A percentile compares a stretch with the other conserved stretches of the same genome.
Evolutionary conservation across 352 stramenopile species (phyloP).

Genomic region (Phytophthora citricola): DNA sequence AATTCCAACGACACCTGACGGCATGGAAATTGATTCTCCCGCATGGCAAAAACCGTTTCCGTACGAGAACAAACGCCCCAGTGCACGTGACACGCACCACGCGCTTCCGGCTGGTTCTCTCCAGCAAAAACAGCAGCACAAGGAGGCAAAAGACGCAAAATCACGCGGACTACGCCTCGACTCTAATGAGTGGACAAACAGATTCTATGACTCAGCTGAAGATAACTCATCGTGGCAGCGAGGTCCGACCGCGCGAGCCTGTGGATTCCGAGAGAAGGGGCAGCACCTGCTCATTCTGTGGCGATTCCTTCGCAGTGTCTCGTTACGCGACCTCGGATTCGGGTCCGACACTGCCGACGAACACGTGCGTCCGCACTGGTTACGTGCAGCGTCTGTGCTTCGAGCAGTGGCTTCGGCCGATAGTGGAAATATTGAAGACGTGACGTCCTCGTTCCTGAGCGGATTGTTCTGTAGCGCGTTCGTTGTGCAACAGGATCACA

Average conservation of each 20-base stretch:
- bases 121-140: too few species aligned
- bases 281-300: conserved; percentile 31
- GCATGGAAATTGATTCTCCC: conserved; percentile 11
- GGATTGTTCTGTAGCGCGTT: conserved; percentile 9
- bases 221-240: conserved; percentile 19
- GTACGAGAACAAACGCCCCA: not conserved
- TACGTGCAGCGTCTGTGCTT: conserved; percentile 12
- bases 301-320: conserved; percentile 14
- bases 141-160: too few species aligned
- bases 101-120: not conserved
- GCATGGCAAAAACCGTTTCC: too few species aligned
- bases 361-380: conserved; percentile 14
- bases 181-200: too few species aligned
- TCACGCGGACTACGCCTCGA: too few species aligned
- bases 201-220: not conserved
- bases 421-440: not conserved
- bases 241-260: not conserved
- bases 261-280: conserved; percentile 22
- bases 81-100: not conserved
- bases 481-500: not conserved
- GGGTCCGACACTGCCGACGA: not conserved
- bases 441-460: not conserved
- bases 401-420: not conserved
- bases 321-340: conserved; percentile 9
- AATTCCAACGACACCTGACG: not conserved